Evolutionary conservation across 257 asterid genomes (phyloP).

Genomic region (Solanum raphanifolium): DNA sequence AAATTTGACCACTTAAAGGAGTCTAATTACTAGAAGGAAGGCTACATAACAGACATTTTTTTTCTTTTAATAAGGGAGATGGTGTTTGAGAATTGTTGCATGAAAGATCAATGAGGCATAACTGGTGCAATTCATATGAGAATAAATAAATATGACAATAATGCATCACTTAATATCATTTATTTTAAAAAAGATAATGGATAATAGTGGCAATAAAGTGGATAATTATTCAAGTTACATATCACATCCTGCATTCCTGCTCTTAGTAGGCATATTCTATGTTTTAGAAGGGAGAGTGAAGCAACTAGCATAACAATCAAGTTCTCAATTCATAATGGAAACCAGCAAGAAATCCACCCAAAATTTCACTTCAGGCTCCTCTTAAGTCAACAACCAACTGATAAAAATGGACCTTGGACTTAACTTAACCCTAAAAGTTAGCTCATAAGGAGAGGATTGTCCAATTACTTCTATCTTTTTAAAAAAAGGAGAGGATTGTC

Average conservation of each 20-base stretch:
- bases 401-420: background rate
- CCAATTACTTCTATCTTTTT: background rate
- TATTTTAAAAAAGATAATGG: background rate
- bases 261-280: background rate
- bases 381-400: background rate
- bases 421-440: background rate
- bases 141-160: background rate
- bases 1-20: background rate
- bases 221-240: background rate
- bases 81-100: background rate
- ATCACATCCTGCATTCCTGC: background rate
- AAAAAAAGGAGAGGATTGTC: background rate
- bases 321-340: background rate
- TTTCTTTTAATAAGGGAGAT: background rate
- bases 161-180: background rate
- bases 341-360: background rate
- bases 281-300: background rate
- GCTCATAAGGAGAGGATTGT: background rate
- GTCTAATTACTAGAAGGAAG: background rate
- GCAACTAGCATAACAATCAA: background rate
- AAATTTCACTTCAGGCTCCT: background rate
- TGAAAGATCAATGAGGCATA: background rate
- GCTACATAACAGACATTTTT: background rate
- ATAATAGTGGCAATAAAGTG: background rate
- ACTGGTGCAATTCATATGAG: background rate